Evolutionary conservation across 805 yeast species (phyloP).

Genomic region (Wickerhamiella hasegawae): DNA sequence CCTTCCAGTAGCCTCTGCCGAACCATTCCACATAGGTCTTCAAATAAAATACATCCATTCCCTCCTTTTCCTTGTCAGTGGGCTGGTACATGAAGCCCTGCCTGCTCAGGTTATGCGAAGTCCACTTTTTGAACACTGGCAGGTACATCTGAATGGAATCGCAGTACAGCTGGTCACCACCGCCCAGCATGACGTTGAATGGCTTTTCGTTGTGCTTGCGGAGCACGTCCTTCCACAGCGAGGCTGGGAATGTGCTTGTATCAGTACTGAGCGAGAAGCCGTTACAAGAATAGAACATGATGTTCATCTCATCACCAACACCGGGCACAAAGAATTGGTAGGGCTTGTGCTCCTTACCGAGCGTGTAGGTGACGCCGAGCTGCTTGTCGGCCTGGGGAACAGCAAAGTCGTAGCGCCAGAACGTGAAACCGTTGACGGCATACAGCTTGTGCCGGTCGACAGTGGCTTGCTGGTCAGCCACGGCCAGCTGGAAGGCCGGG

Average conservation of each 20-base stretch:
- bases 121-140: slow-evolving; percentile 37
- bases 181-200: slow-evolving; percentile 92
- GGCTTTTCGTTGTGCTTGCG: slow-evolving; percentile 43
- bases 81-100: slow-evolving; percentile 6
- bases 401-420: slow-evolving; percentile 50
- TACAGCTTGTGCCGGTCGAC: slow-evolving; percentile 33
- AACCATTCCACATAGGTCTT: slow-evolving; percentile 74
- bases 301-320: slow-evolving; percentile 51
- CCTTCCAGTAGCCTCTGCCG: slow-evolving; percentile 77
- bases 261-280: slow-evolving; percentile 71
- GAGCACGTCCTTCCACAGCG: slow-evolving; percentile 77
- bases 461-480: slow-evolving; percentile 19
- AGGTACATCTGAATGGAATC: slow-evolving; percentile 55
- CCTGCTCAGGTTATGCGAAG: slow-evolving; percentile 32
- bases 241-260: slow-evolving; percentile 50
- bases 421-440: slow-evolving; percentile 31
- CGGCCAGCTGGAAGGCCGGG: slow-evolving; percentile 23
- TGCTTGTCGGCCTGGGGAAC: slow-evolving; percentile 34
- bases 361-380: slow-evolving; percentile 45
- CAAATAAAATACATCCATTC: slow-evolving; percentile 53
- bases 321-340: slow-evolving; percentile 62
- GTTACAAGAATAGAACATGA: slow-evolving; percentile 74
- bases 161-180: slow-evolving; percentile 90
- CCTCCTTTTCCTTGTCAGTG: slow-evolving; percentile 29
- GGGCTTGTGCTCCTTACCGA: slow-evolving; percentile 31